phyloP scores from a whole-genome alignment of 495 filamentous ascomycete species.

The Darksidea phi region DNA sequence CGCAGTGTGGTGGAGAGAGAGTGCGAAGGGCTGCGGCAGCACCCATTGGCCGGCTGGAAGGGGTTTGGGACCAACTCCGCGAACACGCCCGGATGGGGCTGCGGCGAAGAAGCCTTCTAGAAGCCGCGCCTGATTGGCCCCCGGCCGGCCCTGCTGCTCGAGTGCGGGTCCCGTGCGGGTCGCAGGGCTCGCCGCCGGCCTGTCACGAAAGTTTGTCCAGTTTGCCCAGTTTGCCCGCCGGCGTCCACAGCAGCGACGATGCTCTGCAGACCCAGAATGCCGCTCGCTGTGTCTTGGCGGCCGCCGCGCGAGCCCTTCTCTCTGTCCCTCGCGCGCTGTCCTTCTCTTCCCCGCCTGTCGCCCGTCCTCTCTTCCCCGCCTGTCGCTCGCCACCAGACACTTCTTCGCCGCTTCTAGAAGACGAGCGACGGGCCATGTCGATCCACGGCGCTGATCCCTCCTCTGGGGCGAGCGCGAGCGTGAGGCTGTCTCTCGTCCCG shows the following conservation, averaged over 20 bases:
- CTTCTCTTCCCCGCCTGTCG: background rate
- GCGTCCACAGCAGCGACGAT: background rate
- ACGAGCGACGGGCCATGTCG: background rate
- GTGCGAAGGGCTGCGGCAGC: background rate
- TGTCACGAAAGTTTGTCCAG: background rate
- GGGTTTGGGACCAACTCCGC: background rate
- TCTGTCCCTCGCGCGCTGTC: too few species aligned
- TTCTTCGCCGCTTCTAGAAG: slow-evolving; percentile 2
- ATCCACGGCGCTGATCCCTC: background rate
- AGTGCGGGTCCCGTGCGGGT: background rate
- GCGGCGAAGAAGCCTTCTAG: background rate
- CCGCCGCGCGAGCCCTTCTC: background rate
- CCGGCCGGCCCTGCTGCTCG: background rate
- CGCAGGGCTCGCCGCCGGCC: background rate
- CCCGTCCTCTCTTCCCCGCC: too few species aligned
- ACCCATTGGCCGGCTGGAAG: background rate
- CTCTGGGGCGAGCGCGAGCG: too few species aligned
- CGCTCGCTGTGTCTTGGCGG: slow-evolving; percentile 9
- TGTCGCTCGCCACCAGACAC: background rate
- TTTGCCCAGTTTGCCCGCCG: background rate
- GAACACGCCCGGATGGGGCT: background rate
- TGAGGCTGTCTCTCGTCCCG: too few species aligned
- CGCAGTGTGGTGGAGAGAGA: slow-evolving; percentile 2
- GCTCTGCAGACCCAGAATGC: slow-evolving; percentile 5
- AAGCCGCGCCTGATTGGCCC: background rate